Base-by-base conservation (phyloP, 495 filamentous ascomycete genomes). In the Oleoguttula mirabilis region DNA sequence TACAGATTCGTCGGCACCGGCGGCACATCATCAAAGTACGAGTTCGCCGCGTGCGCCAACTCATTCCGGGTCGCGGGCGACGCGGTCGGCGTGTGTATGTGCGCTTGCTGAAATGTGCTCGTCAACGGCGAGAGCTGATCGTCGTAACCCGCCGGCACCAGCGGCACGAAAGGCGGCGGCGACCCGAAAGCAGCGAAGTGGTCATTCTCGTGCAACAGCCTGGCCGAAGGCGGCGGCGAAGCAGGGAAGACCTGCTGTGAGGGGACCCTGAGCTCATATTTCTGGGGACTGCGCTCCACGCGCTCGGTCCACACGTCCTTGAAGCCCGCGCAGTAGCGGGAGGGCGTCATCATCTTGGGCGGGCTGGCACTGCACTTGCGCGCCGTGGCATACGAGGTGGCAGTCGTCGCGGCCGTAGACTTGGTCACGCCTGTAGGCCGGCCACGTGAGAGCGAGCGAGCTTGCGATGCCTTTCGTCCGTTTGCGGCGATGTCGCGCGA, bases 271-370 rank as follows among this genome's bases (percentile, higher is more conserved):
- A 59, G 30, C 25, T 57, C 54, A 45, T 59, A 60, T 39, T 44
- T 56, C 25, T 63, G 49, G 15, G 47, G 32, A 22, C 45, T 32
- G 3, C 40, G 15, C 16, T 57, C 52, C 12, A 47, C 43, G 21
- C 54, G 54, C 21, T 55, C 45, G 3, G 45, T 39, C 57, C 57
- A 61, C 10, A 55, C 23, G 17, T 60, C 57, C 32, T 48, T 52
- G 39, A 54, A 45, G 14, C 45, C 51, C 3, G 45, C 21, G 6
- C 50, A 50, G 42, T 53, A 59, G 32, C 57, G 52, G 15, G 57
- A 57, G 5, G 57, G 50, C 23, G 35, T 54, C 59, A 61, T 59
- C 60, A 64, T 64, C 22, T 51, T 60, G 32, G 48, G 19, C 12
- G 51, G 52, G 35, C 49, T 45, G 36, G 50, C 21, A 24, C 37